Evolutionary conservation across 1,284 basidiomycete species (phyloP), one percentile per base, ranked within the genome.

Genomic region (Tilletia caries): DNA sequence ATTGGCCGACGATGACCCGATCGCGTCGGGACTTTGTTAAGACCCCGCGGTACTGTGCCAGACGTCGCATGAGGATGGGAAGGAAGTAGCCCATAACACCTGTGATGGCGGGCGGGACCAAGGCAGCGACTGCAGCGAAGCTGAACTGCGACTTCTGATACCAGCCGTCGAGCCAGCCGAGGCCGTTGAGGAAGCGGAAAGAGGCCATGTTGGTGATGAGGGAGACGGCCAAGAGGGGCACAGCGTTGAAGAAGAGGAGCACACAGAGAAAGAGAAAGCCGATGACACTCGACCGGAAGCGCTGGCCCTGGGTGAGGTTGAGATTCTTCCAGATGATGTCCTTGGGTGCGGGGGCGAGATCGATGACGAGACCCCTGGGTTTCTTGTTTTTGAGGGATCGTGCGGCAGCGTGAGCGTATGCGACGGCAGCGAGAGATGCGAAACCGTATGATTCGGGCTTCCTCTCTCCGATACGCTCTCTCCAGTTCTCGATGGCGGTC

Each of bases 401-500:
- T 29, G 80, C 81, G 0, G 79, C 78, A 20, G 78, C 75, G 37
- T 83, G 81, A 2, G 81, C 81, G 62, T 79, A 82, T 4, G 76
- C 71, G 0, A 80, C 76, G 8, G 78, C 77, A 6, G 78, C 77
- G 1, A 83, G 69, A 13, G 80, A 79, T 2, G 81, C 80, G 41
- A 83, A 83, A 1, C 81, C 81, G 68, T 80, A 82, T 65, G 76
- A 76, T 54, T 80, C 74, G 1, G 81, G 78, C 68, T 75, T 67
- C 68, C 74, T 75, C 2, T 80, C 68, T n/a, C 68, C 71, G 23
- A 78, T 75, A 20, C 77, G 76, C 27, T 80, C 73, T n/a, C 80
- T 70, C 68, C 74, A 75, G 18, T 73, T 65, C 20, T 70, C 68
- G 92, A 92, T 77, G 54, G 78, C 73, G 1, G 71, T 69, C 65